A percentile compares a stretch with the other conserved stretches of the same genome.
These are phyloP conservation scores for Blastobotrys peoriensis DNA, from an alignment of 805 yeast genomes.

Conservation along the genomic window DNA sequence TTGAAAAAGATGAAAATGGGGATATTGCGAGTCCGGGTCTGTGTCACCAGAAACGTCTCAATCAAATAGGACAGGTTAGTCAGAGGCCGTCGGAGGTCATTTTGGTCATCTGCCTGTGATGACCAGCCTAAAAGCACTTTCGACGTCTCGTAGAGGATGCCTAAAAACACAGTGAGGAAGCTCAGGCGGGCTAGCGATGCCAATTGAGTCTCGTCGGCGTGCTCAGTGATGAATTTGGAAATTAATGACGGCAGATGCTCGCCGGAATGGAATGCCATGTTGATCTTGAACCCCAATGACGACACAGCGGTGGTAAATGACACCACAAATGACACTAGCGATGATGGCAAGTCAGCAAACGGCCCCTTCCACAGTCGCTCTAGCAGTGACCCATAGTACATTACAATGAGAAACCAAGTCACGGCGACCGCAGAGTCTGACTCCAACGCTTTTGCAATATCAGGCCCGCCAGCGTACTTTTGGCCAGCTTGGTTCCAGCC, in stretches of 20 bases:
- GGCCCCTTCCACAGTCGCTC: slow-evolving; percentile 20
- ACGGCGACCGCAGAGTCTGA: slow-evolving; percentile 18
- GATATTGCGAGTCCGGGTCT: slow-evolving; percentile 47
- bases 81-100: slow-evolving; percentile 3
- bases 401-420: slow-evolving; percentile 44
- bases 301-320: slow-evolving; percentile 42
- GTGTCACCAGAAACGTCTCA: slow-evolving; percentile 44
- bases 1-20: slow-evolving; percentile 46
- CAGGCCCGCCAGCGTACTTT: slow-evolving; percentile 52
- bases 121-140: slow-evolving; percentile 10
- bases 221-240: slow-evolving; percentile 19
- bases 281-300: slow-evolving; percentile 49
- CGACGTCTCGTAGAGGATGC: slow-evolving; percentile 18
- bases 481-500: slow-evolving; percentile 93
- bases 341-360: slow-evolving; percentile 17
- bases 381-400: slow-evolving; percentile 34
- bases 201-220: slow-evolving; percentile 11
- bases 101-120: background rate
- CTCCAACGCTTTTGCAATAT: slow-evolving; percentile 42
- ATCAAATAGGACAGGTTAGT: slow-evolving; percentile 13
- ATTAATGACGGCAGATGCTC: slow-evolving; percentile 43
- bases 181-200: slow-evolving; percentile 26
- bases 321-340: slow-evolving; percentile 38
- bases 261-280: slow-evolving; percentile 50
- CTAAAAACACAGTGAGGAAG: slow-evolving; percentile 21